These are phyloP conservation scores for Maudiozyma serrabonitensis DNA, from an alignment of 805 yeast species.

Conservation along the genomic window DNA sequence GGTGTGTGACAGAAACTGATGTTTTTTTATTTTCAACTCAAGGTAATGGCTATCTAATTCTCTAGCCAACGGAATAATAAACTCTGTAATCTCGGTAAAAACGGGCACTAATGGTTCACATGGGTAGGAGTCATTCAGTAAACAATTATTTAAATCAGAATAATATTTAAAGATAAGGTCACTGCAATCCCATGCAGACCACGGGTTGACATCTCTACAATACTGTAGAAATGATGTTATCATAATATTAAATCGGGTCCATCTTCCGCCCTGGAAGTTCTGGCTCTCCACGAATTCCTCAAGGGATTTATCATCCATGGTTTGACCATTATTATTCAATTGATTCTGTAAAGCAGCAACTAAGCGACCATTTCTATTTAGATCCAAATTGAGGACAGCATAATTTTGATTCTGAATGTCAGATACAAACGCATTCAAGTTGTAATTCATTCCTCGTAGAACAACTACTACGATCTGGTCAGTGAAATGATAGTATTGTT, in stretches of 20 bases:
- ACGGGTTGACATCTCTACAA: constrained; percentile 43
- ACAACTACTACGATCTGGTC: neutral
- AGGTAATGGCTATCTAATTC: constrained; percentile 16
- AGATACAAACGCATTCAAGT: constrained; percentile 13
- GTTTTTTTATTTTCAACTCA: constrained; percentile 20
- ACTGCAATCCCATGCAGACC: constrained; percentile 39
- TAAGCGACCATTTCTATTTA: constrained; percentile 22
- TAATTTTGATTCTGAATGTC: constrained; percentile 12
- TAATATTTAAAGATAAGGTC: constrained; percentile 38
- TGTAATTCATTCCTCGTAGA: constrained; percentile 5
- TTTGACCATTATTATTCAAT: constrained; percentile 1
- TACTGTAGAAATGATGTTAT: constrained; percentile 38
- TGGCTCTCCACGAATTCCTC: constrained; percentile 15
- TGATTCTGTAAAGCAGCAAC: constrained; percentile 32
- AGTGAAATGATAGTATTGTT: neutral
- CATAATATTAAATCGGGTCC: constrained; percentile 36
- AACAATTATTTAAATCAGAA: constrained; percentile 36
- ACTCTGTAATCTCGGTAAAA: constrained; percentile 27
- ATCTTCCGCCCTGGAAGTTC: constrained; percentile 10
- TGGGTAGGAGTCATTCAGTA: constrained; percentile 33
- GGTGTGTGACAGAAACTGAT: constrained; percentile 34
- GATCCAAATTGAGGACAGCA: constrained; percentile 22
- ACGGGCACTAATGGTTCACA: constrained; percentile 20
- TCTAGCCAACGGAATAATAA: constrained; percentile 24
- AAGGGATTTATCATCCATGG: constrained; percentile 7